A percentile compares a stretch with the other conserved stretches of the same genome.
phyloP scores from a whole-genome alignment of 345 rosid genomes.

The Melaleuca alternifolia region DNA sequence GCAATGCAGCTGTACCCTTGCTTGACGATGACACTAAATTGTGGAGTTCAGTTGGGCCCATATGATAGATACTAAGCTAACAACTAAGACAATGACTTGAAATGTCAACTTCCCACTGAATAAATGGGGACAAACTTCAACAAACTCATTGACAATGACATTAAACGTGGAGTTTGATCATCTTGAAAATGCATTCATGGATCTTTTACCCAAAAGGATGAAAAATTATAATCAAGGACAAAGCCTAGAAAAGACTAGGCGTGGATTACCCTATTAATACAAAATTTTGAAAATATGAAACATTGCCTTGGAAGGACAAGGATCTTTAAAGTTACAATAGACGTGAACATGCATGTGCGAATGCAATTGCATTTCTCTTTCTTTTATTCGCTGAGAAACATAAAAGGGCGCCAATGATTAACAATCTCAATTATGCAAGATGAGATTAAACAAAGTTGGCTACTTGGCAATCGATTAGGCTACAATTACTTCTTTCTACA shows the following conservation, averaged over 20 bases:
- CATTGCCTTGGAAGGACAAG: not conserved
- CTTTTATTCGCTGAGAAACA: not conserved
- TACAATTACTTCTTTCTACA: not conserved
- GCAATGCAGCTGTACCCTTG: not conserved
- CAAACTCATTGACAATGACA: not conserved
- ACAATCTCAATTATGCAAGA: not conserved
- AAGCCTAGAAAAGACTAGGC: not conserved
- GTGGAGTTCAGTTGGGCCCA: not conserved
- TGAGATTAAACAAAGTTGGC: not conserved
- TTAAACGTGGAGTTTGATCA: not conserved
- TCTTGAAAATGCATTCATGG: not conserved
- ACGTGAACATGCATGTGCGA: not conserved
- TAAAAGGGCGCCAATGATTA: not conserved
- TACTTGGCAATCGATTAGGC: not conserved
- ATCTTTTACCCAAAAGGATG: not conserved
- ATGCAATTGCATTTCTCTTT: not conserved
- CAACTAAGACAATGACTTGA: not conserved
- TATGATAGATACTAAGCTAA: not conserved
- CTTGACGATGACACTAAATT: not conserved
- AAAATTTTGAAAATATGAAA: too few relatives aligned
- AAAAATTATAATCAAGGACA: not conserved
- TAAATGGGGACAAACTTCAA: not conserved
- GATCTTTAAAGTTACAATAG: not conserved
- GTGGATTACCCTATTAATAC: too few relatives aligned
- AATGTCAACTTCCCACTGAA: not conserved